These are phyloP conservation scores for Fusarium euwallaceae DNA, from an alignment of 2,329 filamentous ascomycete species.

Conservation along the genomic window DNA sequence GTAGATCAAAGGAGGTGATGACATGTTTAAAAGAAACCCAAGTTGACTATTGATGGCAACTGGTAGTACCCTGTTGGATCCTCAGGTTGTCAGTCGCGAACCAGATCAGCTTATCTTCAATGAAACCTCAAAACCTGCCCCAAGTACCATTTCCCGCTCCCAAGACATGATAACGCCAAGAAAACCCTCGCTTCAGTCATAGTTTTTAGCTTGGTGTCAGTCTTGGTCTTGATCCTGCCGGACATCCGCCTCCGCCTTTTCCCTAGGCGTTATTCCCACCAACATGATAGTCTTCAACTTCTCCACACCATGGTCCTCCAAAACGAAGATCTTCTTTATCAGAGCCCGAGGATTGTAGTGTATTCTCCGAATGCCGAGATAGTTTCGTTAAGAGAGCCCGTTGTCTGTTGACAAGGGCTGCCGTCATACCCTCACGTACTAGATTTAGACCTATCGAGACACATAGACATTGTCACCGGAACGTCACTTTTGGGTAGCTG, in stretches of 20 bases:
- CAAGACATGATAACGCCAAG: background rate
- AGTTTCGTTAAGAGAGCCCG: background rate
- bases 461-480: background rate
- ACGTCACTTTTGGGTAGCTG: background rate
- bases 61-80: background rate
- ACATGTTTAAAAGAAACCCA: background rate
- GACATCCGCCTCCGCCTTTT: slow-evolving; percentile 38
- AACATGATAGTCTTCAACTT: background rate
- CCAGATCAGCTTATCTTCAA: background rate
- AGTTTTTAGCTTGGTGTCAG: background rate
- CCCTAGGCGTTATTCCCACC: background rate
- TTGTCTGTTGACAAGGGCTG: background rate
- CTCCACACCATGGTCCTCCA: slow-evolving; percentile 9
- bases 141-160: background rate
- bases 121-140: background rate
- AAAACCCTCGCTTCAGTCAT: background rate
- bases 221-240: slow-evolving; percentile 18
- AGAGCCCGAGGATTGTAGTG: background rate
- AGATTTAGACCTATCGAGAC: background rate
- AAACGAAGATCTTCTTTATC: background rate
- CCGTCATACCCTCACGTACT: background rate
- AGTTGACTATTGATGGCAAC: background rate
- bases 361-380: background rate
- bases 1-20: background rate
- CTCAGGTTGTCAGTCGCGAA: slow-evolving; percentile 1